A percentile compares a stretch with the other conserved stretches of the same genome.
These are phyloP conservation scores for Phytopythium montanum DNA, from an alignment of 352 stramenopile genomes.

Conservation along the genomic window DNA sequence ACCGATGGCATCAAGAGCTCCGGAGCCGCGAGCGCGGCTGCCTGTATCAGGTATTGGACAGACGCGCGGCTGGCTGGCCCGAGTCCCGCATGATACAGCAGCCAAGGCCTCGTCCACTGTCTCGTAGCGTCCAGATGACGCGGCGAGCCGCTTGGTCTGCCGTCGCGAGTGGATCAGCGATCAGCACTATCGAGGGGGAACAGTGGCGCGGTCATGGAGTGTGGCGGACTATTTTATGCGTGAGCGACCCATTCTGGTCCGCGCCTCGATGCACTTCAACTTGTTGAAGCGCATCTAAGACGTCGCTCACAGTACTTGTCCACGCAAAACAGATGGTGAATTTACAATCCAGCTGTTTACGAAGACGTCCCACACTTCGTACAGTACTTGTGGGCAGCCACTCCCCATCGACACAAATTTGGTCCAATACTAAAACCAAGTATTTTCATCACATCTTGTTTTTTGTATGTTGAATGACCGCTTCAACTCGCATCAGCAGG, in stretches of 20 bases:
- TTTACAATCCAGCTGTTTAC: no score
- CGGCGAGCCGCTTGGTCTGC: background rate
- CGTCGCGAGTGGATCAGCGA: background rate
- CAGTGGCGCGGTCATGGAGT: background rate
- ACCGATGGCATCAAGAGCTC: background rate
- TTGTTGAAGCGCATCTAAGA: background rate
- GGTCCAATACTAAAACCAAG: background rate
- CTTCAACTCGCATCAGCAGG: slow-evolving; percentile 3
- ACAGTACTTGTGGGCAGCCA: no score
- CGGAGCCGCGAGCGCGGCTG: no score
- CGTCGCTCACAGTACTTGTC: no score
- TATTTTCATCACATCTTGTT: no score
- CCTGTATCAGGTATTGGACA: slow-evolving; percentile 1
- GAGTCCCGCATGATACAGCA: background rate
- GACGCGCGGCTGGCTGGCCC: background rate
- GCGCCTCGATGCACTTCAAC: background rate
- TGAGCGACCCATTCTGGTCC: background rate
- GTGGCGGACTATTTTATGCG: background rate
- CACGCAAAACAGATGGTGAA: background rate
- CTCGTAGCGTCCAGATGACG: background rate
- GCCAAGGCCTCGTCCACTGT: background rate
- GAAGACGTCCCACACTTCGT: no score
- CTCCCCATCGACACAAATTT: background rate
- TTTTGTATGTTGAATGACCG: no score
- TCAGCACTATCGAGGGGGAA: background rate